Evolutionary conservation across 768 basidiomycete species (phyloP).

Genomic region (Auricularia heimuer): DNA sequence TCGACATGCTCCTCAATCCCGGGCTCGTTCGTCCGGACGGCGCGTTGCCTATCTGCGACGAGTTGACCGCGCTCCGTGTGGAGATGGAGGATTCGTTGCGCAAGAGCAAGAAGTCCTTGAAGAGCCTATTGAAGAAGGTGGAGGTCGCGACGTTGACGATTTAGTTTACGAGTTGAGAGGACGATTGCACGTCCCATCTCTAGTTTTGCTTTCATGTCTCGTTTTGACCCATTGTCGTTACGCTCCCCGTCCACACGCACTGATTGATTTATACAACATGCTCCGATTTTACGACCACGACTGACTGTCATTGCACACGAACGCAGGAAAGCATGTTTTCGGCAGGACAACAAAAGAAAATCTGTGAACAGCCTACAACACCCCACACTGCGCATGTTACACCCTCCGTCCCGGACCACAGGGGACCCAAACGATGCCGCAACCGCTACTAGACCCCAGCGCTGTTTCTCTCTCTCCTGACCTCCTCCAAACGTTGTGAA

Average conservation of each 20-base stretch:
- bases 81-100: constrained; percentile 58
- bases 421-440: neutral
- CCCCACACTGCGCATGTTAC: neutral
- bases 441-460: neutral
- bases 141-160: constrained; percentile 23
- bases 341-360: neutral
- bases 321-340: neutral
- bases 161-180: neutral
- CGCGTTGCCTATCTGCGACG: constrained; percentile 60
- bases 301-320: neutral
- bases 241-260: neutral
- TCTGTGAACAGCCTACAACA: constrained; percentile 1
- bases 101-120: constrained; percentile 26
- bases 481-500: constrained; percentile 1
- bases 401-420: neutral
- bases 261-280: neutral
- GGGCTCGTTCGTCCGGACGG: constrained; percentile 43
- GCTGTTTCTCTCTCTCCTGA: neutral
- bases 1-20: constrained; percentile 83
- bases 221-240: neutral
- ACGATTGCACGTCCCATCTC: too few species aligned
- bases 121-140: constrained; percentile 75
- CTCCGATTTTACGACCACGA: too few species aligned
- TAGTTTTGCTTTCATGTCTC: neutral
- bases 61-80: constrained; percentile 49